phyloP scores from a whole-genome alignment of 441 rosid genomes.

The Mallotus japonicus region DNA sequence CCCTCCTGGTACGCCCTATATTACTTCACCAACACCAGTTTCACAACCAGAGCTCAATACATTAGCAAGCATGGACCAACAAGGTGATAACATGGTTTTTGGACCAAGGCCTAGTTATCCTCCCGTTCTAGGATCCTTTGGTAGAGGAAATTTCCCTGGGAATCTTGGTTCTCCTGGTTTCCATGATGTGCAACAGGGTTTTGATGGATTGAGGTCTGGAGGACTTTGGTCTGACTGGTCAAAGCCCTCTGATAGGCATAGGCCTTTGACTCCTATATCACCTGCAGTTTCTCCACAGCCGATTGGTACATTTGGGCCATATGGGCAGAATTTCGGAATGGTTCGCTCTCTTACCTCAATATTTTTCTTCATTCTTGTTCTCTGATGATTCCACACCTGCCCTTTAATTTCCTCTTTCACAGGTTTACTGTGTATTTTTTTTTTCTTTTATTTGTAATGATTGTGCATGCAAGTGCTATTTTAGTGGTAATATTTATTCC shows the following conservation, averaged over 20 bases:
- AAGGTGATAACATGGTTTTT: slow-evolving; percentile 40
- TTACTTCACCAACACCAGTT: slow-evolving; percentile 47
- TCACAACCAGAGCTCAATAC: slow-evolving; percentile 49
- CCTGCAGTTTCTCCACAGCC: slow-evolving; percentile 62
- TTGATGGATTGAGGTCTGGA: slow-evolving; percentile 68
- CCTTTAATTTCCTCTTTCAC: neutral
- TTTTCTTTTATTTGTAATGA: neutral
- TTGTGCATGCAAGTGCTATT: neutral
- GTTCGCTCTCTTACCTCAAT: slow-evolving; percentile 33
- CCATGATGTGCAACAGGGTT: slow-evolving; percentile 70
- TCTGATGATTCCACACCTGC: neutral
- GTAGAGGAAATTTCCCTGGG: slow-evolving; percentile 46
- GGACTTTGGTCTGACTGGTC: slow-evolving; percentile 84
- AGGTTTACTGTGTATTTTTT: neutral
- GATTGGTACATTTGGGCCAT: slow-evolving; percentile 61
- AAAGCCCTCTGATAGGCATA: slow-evolving; percentile 64
- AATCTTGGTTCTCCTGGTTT: slow-evolving; percentile 57
- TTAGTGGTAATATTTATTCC: neutral
- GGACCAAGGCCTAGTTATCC: slow-evolving; percentile 55
- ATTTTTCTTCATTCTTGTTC: slow-evolving; percentile 1
- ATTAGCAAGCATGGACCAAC: slow-evolving; percentile 38
- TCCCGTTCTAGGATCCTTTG: slow-evolving; percentile 48
- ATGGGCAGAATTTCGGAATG: slow-evolving; percentile 60
- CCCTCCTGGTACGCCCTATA: slow-evolving; percentile 38
- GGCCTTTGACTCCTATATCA: slow-evolving; percentile 44